These are phyloP conservation scores for Dendrobium chrysotoxum DNA, from an alignment of 106 monocot genomes.

Conservation along the genomic window DNA sequence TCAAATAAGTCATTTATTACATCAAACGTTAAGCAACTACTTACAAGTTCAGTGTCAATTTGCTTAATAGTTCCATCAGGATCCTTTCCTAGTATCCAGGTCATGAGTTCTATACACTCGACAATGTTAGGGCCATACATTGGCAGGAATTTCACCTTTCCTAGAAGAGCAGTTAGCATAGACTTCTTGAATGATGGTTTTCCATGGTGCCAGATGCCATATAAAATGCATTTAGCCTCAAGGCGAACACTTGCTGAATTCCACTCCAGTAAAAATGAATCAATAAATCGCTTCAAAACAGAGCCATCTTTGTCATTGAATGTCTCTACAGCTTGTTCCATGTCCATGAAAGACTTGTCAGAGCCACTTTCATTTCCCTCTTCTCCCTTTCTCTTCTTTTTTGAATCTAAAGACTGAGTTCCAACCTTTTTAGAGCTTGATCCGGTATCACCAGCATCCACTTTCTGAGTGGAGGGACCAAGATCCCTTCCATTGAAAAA, in stretches of 20 bases:
- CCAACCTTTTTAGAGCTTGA: conserved; percentile 37
- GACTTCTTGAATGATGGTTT: conserved; percentile 54
- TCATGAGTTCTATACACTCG: conserved; percentile 84
- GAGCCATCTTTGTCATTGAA: conserved; percentile 53
- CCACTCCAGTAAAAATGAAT: conserved; percentile 91
- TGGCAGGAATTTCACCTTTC: conserved; percentile 71
- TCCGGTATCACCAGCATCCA: conserved; percentile 42
- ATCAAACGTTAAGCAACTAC: conserved; percentile 63
- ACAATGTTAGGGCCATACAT: conserved; percentile 89
- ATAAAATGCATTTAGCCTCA: conserved; percentile 86
- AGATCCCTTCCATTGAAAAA: conserved; percentile 82
- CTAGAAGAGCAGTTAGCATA: conserved; percentile 48
- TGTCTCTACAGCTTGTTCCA: conserved; percentile 84
- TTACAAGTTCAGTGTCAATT: conserved; percentile 46
- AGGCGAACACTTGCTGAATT: conserved; percentile 74
- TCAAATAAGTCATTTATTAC: conserved; percentile 76
- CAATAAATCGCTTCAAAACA: conserved; percentile 65
- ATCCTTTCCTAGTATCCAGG: conserved; percentile 68
- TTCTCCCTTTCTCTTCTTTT: conserved; percentile 89
- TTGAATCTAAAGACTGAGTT: conserved; percentile 49
- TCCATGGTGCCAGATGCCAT: conserved; percentile 92
- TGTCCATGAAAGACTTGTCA: conserved; percentile 77
- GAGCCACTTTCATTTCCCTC: conserved; percentile 59
- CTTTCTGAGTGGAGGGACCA: conserved; percentile 36
- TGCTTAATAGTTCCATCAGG: conserved; percentile 48